These are phyloP conservation scores for Eimeria maxima DNA, from an alignment of 169 alveolate species.

Conservation along the genomic window DNA sequence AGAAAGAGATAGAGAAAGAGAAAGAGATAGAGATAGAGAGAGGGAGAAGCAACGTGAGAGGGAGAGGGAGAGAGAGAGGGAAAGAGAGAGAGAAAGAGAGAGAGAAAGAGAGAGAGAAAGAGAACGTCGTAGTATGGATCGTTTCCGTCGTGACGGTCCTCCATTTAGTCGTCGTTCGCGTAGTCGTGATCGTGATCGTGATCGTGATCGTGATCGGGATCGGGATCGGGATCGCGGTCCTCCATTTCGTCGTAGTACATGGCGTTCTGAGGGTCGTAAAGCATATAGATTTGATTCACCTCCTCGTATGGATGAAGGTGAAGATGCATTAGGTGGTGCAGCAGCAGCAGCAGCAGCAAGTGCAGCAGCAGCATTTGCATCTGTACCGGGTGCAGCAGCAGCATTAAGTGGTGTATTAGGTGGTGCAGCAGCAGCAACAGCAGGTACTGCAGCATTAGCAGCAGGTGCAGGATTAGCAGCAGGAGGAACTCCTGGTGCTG, in stretches of 20 bases:
- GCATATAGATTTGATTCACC: slow-evolving; percentile 81
- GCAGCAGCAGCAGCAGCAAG: slow-evolving; percentile 40
- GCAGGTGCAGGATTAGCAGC: slow-evolving; percentile 52
- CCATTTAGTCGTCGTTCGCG: slow-evolving; percentile 10
- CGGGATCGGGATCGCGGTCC: background rate
- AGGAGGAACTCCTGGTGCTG: slow-evolving; percentile 38
- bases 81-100: slow-evolving; percentile 25
- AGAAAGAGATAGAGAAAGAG: slow-evolving; percentile 13
- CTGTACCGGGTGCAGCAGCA: slow-evolving; percentile 59
- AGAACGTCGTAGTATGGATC: background rate
- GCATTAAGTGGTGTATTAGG: slow-evolving; percentile 47
- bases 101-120: slow-evolving; percentile 26
- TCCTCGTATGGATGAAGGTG: slow-evolving; percentile 49
- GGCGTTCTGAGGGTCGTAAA: slow-evolving; percentile 71
- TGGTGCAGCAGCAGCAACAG: slow-evolving; percentile 41
- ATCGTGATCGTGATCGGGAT: background rate
- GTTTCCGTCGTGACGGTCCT: background rate
- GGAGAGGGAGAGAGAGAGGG: slow-evolving; percentile 1
- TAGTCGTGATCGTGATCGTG: slow-evolving; percentile 12
- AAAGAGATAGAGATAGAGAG: slow-evolving; percentile 15
- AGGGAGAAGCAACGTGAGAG: slow-evolving; percentile 19
- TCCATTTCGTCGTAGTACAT: background rate
- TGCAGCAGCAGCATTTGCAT: slow-evolving; percentile 41
- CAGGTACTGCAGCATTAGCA: slow-evolving; percentile 54
- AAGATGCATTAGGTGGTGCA: background rate